Evolutionary conservation across 1,284 basidiomycete species (phyloP), one percentile per base, ranked within the genome.

Genomic region (Trametes sp.): DNA sequence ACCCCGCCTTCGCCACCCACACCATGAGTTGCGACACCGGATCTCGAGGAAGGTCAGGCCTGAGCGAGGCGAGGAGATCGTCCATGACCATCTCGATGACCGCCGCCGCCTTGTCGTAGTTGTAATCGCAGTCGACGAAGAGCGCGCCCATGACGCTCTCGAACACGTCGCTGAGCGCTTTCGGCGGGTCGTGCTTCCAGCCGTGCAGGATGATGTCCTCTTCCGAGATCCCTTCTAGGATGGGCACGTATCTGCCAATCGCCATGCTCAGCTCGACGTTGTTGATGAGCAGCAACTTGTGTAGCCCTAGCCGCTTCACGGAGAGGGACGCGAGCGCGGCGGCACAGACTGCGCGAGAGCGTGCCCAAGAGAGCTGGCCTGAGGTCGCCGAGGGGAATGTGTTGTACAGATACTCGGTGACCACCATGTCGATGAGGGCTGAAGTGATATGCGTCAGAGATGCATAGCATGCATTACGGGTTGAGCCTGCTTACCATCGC

Each of bases 91-190:
- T 69, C 71, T 87, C 82, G 36, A 88, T 83, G 11, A 94, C 79
- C 3, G 78, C 79, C 19, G 83, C 82, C 1, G 86, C 85, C 56
- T 80, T 84, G 50, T 89, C 87, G 61, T 92, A 87, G 68, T 93
- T 77, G 70, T 89, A 94, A 14, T 83, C 85, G 10, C 86, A 86
- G 76, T 98, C 95, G 51, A 95, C 83, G 29, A 96, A 83, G 24
- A 97, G 82, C 0, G 93, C 94, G 1, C 93, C 95, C 21, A 96
- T 79, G 4, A 96, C 76, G 55, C 92, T 90, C 77, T 98, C 95
- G 58, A 95, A 81, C 4, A 89, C 83, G 70, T 93, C 91, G 61
- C 87, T 88, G 45, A 93, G 75, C 19, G 85, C 89, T 74, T 95
- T 96, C 0, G 94, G 93, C 14, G 93, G 92, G 68, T 93, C 89